phyloP scores from a whole-genome alignment of 208 protist genomes.

The Hexamita inflata region DNA sequence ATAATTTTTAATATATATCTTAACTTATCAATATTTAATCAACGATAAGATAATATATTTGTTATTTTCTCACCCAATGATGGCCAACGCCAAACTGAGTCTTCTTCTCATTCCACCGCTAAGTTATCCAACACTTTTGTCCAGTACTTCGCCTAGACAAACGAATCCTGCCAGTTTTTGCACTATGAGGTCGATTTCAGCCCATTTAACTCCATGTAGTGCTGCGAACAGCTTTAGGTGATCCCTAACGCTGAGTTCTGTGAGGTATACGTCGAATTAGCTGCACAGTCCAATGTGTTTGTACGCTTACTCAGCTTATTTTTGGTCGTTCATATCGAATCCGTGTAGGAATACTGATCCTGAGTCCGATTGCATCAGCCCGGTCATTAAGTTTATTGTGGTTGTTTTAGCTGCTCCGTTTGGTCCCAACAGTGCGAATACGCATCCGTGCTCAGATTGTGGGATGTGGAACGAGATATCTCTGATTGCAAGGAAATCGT shows the following conservation, averaged over 20 bases:
- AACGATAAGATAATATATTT: too few species aligned
- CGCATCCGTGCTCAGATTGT: neutral
- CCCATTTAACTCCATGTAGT: neutral
- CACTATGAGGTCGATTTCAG: neutral
- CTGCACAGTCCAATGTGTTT: constrained; percentile 5
- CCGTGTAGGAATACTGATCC: neutral
- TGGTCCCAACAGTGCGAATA: constrained; percentile 42
- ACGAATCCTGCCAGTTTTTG: neutral
- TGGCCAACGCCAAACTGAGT: constrained; percentile 54
- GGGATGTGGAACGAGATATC: constrained; percentile 25
- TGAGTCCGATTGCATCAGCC: neutral
- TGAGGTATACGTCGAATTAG: constrained; percentile 11
- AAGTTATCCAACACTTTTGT: neutral
- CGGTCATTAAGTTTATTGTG: constrained; percentile 34
- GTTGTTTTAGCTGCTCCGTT: constrained; percentile 52
- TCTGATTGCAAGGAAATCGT: neutral
- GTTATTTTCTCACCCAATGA: constrained; percentile 40
- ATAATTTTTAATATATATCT: too few species aligned
- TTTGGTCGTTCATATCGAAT: neutral
- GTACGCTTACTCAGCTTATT: neutral
- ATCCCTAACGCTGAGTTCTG: constrained; percentile 7
- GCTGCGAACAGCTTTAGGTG: constrained; percentile 19
- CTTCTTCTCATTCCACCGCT: constrained; percentile 57
- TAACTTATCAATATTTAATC: too few species aligned
- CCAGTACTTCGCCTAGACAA: constrained; percentile 1